Evolutionary conservation across 2,329 filamentous ascomycete species (phyloP), one percentile per base, ranked within the genome.

Genomic region (Teratosphaeria nubilosa): DNA sequence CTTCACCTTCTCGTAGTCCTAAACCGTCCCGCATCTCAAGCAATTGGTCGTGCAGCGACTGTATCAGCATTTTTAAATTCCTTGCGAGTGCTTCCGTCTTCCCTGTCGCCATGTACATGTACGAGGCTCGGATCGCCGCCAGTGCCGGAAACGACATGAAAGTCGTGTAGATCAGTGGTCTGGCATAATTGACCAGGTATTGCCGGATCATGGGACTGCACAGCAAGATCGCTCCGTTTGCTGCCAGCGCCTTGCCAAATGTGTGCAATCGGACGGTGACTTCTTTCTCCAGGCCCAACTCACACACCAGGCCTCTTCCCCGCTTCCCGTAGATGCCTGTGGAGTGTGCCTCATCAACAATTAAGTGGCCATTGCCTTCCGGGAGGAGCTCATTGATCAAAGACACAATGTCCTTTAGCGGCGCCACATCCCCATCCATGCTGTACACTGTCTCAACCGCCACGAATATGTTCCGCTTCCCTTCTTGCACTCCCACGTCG

Each of bases 381-480:
- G 85, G 82, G 0, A 90, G 72, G 0, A 80, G 65, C 0, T 74
- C 70, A 48, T 86, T 78, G 0, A 87, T 79, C 4, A 81, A 74
- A 0, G 77, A 70, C 1, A 87, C 77, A 20, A 91, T 81, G 5
- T 83, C 78, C 11, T 68, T 65, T 11, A 94, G 73, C 0, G 86
- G 86, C 0, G 82, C 82, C 20, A 89, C 73, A 63, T 91, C 87
- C 0, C 89, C 89, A 56, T 92, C 88, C 89, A 94, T 94, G 69
- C 87, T 91, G 70, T 94, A 92, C 0, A 90, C 76, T 0, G 80
- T 82, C 64, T 90, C 87, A 0, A 89, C 77, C 0, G 82, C 83
- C n/a, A 90, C 70, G 63, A 90, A 87, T 2, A 90, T 77, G 62
- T 82, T 85, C 0, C 68, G 68, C 1, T 67, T 59, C 0, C 81